Evolutionary conservation across 2,329 filamentous ascomycete species (phyloP), one percentile per base, ranked within the genome.

Genomic region (Stagonosporopsis cucurbitacearum): DNA sequence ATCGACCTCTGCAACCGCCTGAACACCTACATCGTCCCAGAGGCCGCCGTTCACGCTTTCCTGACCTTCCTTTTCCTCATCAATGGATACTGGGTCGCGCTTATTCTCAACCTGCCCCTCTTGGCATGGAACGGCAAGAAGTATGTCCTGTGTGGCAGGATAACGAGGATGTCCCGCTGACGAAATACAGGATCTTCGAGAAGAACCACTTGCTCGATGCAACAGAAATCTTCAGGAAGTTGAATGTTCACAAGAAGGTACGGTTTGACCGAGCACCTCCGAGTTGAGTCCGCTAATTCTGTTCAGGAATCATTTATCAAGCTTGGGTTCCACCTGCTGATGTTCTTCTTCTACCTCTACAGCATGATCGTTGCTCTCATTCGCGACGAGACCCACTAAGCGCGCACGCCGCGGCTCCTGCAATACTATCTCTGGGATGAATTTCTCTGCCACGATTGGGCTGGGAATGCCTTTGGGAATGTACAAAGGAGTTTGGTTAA

Each of bases 311-410:
- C 95, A 0, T 99, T 99, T 79, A 88, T 95, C 82, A 99, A 99
- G 83, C 91, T 99, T 39, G 95, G 94, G 53, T 99, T 99, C 85
- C 95, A 99, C 79, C 84, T 99, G 58, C 79, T 99, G 81, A 97
- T 99, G 92, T 99, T 99, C 86, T 99, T 99, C 88, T 99, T 98
- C 86, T 99, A 99, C 82, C 89, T 99, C 54, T 96, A 96, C 86
- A 96, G 91, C 88, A 96, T 95, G 91, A 95, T 95, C 69, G 94
- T 97, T 63, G 94, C 95, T 65, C 85, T 99, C 62, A 99, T 99
- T 82, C 88, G 90, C 74, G 95, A 98, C 78, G 95, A 99, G 81
- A 86, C 90, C 58, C 86, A 92, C 79, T 96, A 67, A 74, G 71
- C 51, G 60, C 75, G 69, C 72, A 12, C 25, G 6, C 20, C 43